phyloP scores from a whole-genome alignment of 2,329 filamentous ascomycete species.

The Xylaria sp. region DNA sequence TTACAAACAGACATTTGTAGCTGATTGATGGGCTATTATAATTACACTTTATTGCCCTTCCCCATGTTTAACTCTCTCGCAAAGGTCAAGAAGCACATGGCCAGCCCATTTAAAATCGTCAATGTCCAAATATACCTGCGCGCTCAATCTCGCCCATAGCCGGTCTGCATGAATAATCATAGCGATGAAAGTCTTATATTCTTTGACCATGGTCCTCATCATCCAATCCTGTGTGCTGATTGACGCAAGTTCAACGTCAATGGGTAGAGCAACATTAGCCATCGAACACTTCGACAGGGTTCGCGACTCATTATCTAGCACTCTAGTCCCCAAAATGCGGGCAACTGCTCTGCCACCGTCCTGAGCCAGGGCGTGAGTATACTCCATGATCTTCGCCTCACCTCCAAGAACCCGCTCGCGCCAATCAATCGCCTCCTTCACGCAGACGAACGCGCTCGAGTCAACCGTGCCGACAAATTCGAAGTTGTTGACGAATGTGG shows the following conservation, averaged over 20 bases:
- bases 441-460: constrained; percentile 74
- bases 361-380: constrained; percentile 70
- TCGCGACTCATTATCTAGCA: constrained; percentile 72
- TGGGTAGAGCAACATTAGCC: constrained; percentile 77
- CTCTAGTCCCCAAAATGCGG: constrained; percentile 71
- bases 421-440: constrained; percentile 77
- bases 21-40: not conserved
- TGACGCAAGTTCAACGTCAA: constrained; percentile 52
- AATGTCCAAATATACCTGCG: constrained; percentile 84
- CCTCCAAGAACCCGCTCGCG: constrained; percentile 75
- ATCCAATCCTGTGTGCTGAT: constrained; percentile 65
- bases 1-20: not conserved
- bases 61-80: constrained; percentile 49
- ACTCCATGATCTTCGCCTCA: constrained; percentile 73
- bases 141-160: constrained; percentile 79
- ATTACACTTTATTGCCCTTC: constrained; percentile 3
- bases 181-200: constrained; percentile 78
- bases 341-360: constrained; percentile 71
- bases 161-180: constrained; percentile 68
- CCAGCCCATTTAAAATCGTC: constrained; percentile 80
- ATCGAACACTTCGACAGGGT: constrained; percentile 75
- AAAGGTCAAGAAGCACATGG: constrained; percentile 62
- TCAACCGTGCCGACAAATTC: constrained; percentile 82
- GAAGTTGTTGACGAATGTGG: constrained; percentile 74
- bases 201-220: constrained; percentile 59